Evolutionary conservation across 2,329 filamentous ascomycete genomes (phyloP), one percentile per base, ranked within the genome.

Genomic region (Pyrenochaeta sp.): DNA sequence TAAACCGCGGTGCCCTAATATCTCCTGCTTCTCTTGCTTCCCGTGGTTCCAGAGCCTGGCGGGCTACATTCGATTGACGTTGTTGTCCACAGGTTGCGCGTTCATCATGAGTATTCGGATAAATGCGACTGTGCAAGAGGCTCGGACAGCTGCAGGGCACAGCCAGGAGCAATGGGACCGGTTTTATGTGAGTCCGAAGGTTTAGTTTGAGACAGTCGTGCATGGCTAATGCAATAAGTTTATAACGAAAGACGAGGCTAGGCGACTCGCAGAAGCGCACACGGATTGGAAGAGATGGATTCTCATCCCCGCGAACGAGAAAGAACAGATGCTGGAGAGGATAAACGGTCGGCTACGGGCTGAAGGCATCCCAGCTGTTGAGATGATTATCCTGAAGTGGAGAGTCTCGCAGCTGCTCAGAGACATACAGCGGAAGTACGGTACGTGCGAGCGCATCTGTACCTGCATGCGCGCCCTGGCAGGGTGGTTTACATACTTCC

Each of bases 351-450:
- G 71, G 27, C 56, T 75, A 36, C 61, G 63, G 42, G 68, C 69
- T 30, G 72, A 75, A 59, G 71, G 69, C 49, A 74, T 74, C 53
- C 71, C 70, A 32, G 58, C 68, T 10, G 71, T 75, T 12, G 69
- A 73, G 45, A 75, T 75, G 72, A 72, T 71, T 14, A 73, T 75
- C 47, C 54, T 74, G 58, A 75, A 75, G 58, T 75, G 72, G 72
- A 62, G 72, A 33, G 69, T 73, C 44, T 72, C 71, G 50, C 72
- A 75, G 46, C 63, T 75, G 23, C 54, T 75, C 37, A 60, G 72
- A 49, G 72, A 75, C 50, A 73, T 74, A 18, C 69, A 73, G 49
- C 65, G 72, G 45, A 75, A 72, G 57, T 75, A 73, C 58, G 64
- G 72, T 75, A 73, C 56, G 72, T 73, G 51, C 51, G 52, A 49